These are phyloP conservation scores for Termitomyces sp. DNA, from an alignment of 1,284 basidiomycete species.

Conservation along the genomic window DNA sequence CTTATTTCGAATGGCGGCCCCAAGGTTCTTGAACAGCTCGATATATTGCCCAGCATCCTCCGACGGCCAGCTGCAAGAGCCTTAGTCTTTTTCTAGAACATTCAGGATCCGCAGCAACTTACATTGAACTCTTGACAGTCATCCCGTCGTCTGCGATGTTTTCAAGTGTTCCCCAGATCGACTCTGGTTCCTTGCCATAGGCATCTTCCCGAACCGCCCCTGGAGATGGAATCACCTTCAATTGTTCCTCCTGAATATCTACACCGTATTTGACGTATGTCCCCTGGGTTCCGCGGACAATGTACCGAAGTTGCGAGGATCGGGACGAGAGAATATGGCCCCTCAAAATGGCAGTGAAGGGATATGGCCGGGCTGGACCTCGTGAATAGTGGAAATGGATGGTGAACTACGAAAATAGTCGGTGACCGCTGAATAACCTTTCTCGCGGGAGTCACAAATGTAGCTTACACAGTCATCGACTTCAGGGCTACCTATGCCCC, in stretches of 20 bases:
- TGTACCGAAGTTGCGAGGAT: constrained; percentile 63
- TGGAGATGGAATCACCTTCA: constrained; percentile 50
- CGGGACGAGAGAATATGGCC: constrained; percentile 67
- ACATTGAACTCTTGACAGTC: constrained; percentile 46
- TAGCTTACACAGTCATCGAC: constrained; percentile 62
- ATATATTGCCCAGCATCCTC: constrained; percentile 54
- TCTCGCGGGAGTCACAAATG: background rate
- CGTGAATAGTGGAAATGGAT: constrained; percentile 59
- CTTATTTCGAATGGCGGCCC: constrained; percentile 51
- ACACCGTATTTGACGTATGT: constrained; percentile 73
- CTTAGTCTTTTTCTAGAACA: constrained; percentile 11
- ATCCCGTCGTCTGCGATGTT: constrained; percentile 42
- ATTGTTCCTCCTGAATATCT: constrained; percentile 74
- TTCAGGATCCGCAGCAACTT: constrained; percentile 18
- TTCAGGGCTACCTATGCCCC: constrained; percentile 55
- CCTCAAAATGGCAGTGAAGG: constrained; percentile 64
- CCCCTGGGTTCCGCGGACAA: constrained; percentile 65
- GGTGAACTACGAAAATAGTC: constrained; percentile 45
- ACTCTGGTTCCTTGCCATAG: constrained; percentile 57
- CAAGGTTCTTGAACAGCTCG: constrained; percentile 62
- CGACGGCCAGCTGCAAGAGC: constrained; percentile 56
- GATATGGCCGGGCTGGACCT: constrained; percentile 39
- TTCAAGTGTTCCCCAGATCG: constrained; percentile 56
- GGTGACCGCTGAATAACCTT: background rate
- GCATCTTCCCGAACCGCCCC: constrained; percentile 37